Evolutionary conservation across 176 grass and related monocot species (phyloP).

Genomic region (Aegilops longissima): DNA sequence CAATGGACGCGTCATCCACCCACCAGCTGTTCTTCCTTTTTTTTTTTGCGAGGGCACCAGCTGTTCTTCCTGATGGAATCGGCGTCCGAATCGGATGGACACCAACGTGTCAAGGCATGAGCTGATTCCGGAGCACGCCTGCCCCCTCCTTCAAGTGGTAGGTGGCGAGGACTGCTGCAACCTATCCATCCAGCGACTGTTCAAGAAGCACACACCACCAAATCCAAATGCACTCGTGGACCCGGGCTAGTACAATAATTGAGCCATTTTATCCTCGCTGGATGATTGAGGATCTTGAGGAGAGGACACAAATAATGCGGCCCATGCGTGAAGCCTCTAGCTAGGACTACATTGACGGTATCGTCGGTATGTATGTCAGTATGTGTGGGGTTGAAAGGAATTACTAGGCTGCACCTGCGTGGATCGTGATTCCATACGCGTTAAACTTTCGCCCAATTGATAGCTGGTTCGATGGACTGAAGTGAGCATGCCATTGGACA

Average conservation of each 20-base stretch:
- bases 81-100: background rate
- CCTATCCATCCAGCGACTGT: background rate
- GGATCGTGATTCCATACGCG: no score
- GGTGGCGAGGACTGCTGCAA: background rate
- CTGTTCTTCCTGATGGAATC: background rate
- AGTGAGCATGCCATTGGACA: no score
- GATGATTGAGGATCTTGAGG: background rate
- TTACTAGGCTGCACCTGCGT: no score
- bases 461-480: no score
- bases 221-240: background rate
- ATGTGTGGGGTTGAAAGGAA: no score
- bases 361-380: no score
- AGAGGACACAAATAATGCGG: conserved; percentile 7
- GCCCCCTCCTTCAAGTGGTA: background rate
- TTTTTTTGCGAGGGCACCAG: no score
- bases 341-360: background rate
- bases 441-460: no score
- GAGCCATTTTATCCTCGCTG: background rate
- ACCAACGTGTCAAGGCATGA: background rate
- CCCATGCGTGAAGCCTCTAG: background rate
- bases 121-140: background rate
- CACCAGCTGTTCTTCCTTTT: background rate
- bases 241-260: conserved; percentile 13
- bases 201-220: background rate
- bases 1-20: background rate